Base-by-base conservation (phyloP, 345 rosid species). In the Aquilaria sinensis region DNA sequence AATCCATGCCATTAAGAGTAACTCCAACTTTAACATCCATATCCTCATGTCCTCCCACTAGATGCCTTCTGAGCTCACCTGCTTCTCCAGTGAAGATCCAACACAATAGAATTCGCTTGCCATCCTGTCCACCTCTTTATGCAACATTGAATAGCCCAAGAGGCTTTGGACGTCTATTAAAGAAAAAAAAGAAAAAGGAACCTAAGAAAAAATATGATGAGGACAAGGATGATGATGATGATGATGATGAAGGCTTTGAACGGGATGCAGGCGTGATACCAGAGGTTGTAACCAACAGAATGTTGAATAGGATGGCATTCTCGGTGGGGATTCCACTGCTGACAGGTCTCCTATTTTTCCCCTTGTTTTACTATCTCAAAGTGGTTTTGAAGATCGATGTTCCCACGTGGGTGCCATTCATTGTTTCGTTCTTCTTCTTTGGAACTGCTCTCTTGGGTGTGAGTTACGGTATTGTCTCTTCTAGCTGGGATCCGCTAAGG, bases 401-500 rank as follows among this genome's bases (percentile, higher is more conserved):
- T 1, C 96, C 98, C 0, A 72, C 78, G 0, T 92, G 98, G 96
- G 84, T 92, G 63, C 98, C 98, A 33, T 78, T 84, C 47, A 84
- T 89, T 34, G 83, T 93, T 4, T 84, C 98, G 0, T 89, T 87
- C 76, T 57, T 93, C 79, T 87, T 89, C 88, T 87, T 89, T 2
- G 97, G 98, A 52, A 57, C 94, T 32, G 97, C 94, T 10, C 76
- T 93, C 41, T 56, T 84, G 58, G 97, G 98, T 3, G 92, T 90
- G 33, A 93, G 92, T 68, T 89, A 89, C 47, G 98, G 98, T 57
- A 93, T 89, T 30, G 97, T 90, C 31, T 93, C 98, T 8, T 73
- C 97, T 11, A 90, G 98, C 56, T 93, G 98, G 98, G 98, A 93
- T 81, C 97, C 98, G 0, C 16, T 82, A 75, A 86, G 97, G 71